Evolutionary conservation across 2,329 filamentous ascomycete species (phyloP).

Genomic region (Arthrobotrys musiformis): DNA sequence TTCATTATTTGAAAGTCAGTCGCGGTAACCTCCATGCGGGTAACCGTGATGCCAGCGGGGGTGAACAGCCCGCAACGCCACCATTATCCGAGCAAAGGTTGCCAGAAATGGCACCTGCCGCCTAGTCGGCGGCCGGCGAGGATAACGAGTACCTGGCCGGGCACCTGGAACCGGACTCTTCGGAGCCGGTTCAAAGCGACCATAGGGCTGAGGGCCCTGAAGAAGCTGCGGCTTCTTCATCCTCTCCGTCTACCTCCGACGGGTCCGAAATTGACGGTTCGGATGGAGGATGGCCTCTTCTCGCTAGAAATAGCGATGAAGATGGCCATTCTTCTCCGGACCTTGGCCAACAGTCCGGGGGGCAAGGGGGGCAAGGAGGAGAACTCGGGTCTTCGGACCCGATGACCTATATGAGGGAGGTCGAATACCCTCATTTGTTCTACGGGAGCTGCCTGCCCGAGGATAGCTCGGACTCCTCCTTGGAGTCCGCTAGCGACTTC

Average conservation of each 20-base stretch:
- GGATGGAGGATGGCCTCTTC: too few species aligned
- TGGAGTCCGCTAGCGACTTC: too few species aligned
- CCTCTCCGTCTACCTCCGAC: background rate
- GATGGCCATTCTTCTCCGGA: background rate
- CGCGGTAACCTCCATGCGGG: background rate
- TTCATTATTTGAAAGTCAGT: background rate
- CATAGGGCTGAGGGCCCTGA: too few species aligned
- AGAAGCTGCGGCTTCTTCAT: background rate
- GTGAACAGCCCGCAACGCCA: too few species aligned
- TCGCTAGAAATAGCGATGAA: background rate
- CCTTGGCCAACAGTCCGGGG: background rate
- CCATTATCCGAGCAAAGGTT: background rate
- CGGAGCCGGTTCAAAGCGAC: background rate
- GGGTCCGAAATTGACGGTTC: background rate
- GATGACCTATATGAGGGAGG: background rate
- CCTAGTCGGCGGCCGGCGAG: constrained; percentile 9
- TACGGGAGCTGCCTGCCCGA: background rate
- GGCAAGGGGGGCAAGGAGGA: background rate
- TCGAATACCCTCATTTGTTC: background rate
- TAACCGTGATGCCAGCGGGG: too few species aligned
- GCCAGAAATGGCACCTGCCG: constrained; percentile 15
- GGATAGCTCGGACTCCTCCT: too few species aligned
- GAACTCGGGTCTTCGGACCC: too few species aligned
- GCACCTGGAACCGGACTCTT: too few species aligned
- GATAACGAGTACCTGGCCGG: too few species aligned